phyloP scores from a whole-genome alignment of 179 eudicot species.

The Actinidia arguta region DNA sequence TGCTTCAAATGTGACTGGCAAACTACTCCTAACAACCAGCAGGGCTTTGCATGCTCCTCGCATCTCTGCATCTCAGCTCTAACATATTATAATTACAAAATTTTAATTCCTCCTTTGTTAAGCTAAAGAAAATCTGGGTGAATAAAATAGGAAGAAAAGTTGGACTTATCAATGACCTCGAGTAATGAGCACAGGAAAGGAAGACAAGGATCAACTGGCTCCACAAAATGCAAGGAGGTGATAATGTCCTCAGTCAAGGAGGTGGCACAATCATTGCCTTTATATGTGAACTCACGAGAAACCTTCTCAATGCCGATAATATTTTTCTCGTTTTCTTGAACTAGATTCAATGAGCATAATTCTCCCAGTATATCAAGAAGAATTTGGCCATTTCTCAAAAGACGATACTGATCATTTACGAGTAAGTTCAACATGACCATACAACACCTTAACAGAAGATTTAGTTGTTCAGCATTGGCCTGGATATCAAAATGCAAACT shows the following conservation, averaged over 20 bases:
- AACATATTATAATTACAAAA: neutral
- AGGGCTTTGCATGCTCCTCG: neutral
- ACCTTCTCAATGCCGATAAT: slow-evolving; percentile 28
- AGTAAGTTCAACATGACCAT: slow-evolving; percentile 47
- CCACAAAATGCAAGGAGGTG: slow-evolving; percentile 45
- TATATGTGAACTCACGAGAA: slow-evolving; percentile 30
- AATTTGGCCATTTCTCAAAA: slow-evolving; percentile 42
- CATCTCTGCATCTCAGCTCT: neutral
- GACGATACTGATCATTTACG: slow-evolving; percentile 37
- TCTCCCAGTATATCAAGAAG: slow-evolving; percentile 42
- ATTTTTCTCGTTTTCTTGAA: slow-evolving; percentile 14
- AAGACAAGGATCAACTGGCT: slow-evolving; percentile 38
- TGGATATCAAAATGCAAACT: slow-evolving; percentile 23
- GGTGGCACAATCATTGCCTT: slow-evolving; percentile 30
- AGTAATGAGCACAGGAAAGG: slow-evolving; percentile 39
- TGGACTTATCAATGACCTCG: slow-evolving; percentile 52
- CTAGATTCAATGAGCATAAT: slow-evolving; percentile 32
- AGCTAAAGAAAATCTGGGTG: neutral
- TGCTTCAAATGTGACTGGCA: neutral
- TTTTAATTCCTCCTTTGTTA: neutral
- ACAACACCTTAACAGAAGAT: slow-evolving; percentile 69
- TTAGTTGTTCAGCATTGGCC: slow-evolving; percentile 46
- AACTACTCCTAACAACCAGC: neutral
- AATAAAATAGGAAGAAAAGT: slow-evolving; percentile 7
- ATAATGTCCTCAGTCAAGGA: slow-evolving; percentile 41